Evolutionary conservation across 306 rosid species (phyloP).

Genomic region (Cucurbita pepo): DNA sequence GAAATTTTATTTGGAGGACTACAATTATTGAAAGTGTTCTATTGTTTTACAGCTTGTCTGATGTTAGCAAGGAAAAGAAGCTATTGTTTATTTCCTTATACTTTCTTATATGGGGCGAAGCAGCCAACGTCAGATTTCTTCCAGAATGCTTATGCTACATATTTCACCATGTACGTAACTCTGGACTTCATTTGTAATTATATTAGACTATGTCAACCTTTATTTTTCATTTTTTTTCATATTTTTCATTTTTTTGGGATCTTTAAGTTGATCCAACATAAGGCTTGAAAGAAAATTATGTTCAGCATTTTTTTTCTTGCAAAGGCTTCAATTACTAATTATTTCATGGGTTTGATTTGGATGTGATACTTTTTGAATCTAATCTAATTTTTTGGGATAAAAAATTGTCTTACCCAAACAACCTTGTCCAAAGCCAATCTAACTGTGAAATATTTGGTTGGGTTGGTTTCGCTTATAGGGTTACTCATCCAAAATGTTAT

Average conservation of each 20-base stretch:
- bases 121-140: conserved; percentile 77
- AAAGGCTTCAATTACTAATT: neutral
- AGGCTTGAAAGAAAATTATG: neutral
- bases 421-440: too few relatives aligned
- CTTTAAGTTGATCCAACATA: neutral
- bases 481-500: too few relatives aligned
- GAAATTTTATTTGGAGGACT: neutral
- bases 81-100: conserved; percentile 52
- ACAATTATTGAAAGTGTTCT: neutral
- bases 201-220: neutral
- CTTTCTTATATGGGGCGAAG: conserved; percentile 93
- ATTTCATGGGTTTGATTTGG: too few relatives aligned
- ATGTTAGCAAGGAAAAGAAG: conserved; percentile 56
- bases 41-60: conserved; percentile 41
- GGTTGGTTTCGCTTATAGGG: too few relatives aligned
- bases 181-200: neutral
- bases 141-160: conserved; percentile 99
- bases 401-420: too few relatives aligned
- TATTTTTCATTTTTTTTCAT: neutral
- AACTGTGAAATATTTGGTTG: too few relatives aligned
- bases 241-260: neutral
- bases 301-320: neutral
- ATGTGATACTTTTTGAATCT: too few relatives aligned
- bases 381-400: too few relatives aligned
- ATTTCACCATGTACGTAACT: conserved; percentile 84